These are phyloP conservation scores for Colletotrichum orbiculare DNA, from an alignment of 2,329 filamentous ascomycete genomes.

Conservation along the genomic window DNA sequence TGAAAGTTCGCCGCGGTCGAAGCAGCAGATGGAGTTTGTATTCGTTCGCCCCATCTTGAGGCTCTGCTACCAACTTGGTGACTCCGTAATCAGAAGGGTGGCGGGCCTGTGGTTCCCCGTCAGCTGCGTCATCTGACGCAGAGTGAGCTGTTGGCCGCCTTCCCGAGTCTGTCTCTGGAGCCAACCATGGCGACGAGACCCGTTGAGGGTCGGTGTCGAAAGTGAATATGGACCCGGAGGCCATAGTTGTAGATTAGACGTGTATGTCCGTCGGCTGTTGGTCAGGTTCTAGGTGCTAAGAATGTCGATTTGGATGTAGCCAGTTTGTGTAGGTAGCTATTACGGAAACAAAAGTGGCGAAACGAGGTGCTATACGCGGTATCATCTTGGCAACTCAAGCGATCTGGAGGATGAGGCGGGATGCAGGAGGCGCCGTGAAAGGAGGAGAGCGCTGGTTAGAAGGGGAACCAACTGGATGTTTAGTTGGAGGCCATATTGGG, in stretches of 20 bases:
- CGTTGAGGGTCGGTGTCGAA: conserved; percentile 89
- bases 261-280: no score
- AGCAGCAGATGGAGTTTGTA: conserved; percentile 95
- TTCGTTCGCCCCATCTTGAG: conserved; percentile 93
- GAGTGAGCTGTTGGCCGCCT: conserved; percentile 42
- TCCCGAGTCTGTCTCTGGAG: conserved; percentile 57
- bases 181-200: conserved; percentile 91
- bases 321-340: conserved; percentile 17
- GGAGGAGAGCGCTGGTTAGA: neutral
- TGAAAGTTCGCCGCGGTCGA: conserved; percentile 80
- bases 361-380: conserved; percentile 34
- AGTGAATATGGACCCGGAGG: conserved; percentile 96
- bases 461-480: conserved; percentile 10
- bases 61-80: conserved; percentile 86
- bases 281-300: no score
- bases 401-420: conserved; percentile 1
- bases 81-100: conserved; percentile 71
- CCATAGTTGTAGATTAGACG: conserved; percentile 64
- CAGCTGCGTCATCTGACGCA: conserved; percentile 40
- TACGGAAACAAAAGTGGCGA: conserved; percentile 20
- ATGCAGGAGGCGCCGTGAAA: conserved; percentile 6
- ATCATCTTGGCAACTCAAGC: conserved; percentile 30
- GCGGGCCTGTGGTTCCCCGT: conserved; percentile 48
- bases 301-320: neutral
- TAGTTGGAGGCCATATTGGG: conserved; percentile 29